Base-by-base conservation (phyloP, 2,329 filamentous ascomycete genomes). In the Elsinoe batatas region DNA sequence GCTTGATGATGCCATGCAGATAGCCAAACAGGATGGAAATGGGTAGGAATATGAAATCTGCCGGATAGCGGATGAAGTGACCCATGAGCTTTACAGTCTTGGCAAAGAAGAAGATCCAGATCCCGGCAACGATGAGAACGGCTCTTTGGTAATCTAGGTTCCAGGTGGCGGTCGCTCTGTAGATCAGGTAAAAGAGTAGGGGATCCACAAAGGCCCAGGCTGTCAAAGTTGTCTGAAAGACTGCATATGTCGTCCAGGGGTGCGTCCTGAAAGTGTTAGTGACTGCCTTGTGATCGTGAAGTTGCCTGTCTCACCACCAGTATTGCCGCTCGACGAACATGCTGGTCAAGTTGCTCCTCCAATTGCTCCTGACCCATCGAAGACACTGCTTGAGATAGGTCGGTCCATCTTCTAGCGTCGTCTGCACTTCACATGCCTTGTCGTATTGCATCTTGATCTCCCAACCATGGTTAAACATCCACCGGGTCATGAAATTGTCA, bases 401-500 rank as follows among this genome's bases (percentile, higher is more conserved):
- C 56, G 79, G 76, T 67, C 91, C 86, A 68, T 91, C 87, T 71
- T 96, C 91, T 38, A 97, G 78, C 2, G 91, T 96, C 22, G 91
- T 97, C 74, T 93, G 84, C 58, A 97, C 85, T 71, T 94, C 88
- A 64, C 88, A 94, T 67, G 94, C 88, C 47, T 80, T 82, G 69
- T 95, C 85, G 73, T 95, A 95, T 74, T 97, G 91, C 70, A 96
- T 87, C 78, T 88, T 91, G 18, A 91, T 96, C 74, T 94, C 89
- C 88, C 89, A 95, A 62, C 85, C 80, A 73, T 95, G 86, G 61
- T 83, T 87, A 63, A 96, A 91, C 65, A 97, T 80, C 91, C 91
- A 97, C 57, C 91, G 84, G 5, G 91, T 96, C 64, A 97, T 88
- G 73, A 96, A 97, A 73, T 97, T 97, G 77, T 97, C 91, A 70